Percentiles rank a stretch among this genome's conserved stretches.
phyloP scores from a whole-genome alignment of 2,329 filamentous ascomycete species.

The Penicillium sp. region DNA sequence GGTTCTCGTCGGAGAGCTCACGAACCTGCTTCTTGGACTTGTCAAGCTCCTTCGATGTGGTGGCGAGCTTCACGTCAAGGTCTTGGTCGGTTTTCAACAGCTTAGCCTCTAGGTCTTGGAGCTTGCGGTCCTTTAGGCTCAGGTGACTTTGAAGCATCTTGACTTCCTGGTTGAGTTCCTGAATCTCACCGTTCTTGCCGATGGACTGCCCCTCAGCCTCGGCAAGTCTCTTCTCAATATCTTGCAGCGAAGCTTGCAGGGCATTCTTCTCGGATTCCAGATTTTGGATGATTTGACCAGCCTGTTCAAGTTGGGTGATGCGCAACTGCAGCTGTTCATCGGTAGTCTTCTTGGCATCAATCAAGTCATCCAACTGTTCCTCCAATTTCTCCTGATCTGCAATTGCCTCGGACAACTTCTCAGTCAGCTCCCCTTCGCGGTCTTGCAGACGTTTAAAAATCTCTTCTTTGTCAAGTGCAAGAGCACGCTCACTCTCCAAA shows the following conservation, averaged over 20 bases:
- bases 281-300: conserved; percentile 77
- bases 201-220: conserved; percentile 69
- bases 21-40: conserved; percentile 70
- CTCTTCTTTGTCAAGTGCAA: conserved; percentile 96
- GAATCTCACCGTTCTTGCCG: conserved; percentile 72
- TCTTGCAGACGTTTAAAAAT: conserved; percentile 95
- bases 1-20: conserved; percentile 75
- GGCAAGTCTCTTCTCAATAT: conserved; percentile 68
- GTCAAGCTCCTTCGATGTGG: conserved; percentile 75
- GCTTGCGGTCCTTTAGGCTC: conserved; percentile 81
- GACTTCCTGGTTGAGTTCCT: conserved; percentile 75
- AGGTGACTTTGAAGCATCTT: conserved; percentile 91
- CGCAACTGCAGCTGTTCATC: conserved; percentile 80
- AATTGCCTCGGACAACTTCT: conserved; percentile 87
- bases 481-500: conserved; percentile 89
- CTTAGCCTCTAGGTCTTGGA: conserved; percentile 80
- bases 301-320: conserved; percentile 83
- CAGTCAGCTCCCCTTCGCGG: conserved; percentile 86
- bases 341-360: conserved; percentile 83
- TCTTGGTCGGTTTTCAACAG: conserved; percentile 84
- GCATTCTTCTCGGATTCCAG: conserved; percentile 83
- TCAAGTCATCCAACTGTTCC: conserved; percentile 84
- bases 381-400: conserved; percentile 93
- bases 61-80: conserved; percentile 77
- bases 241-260: conserved; percentile 63